Percentiles rank a stretch among this genome's conserved stretches.
Evolutionary conservation across 2,329 filamentous ascomycete species (phyloP).

Genomic region (Stylonectria norvegica): DNA sequence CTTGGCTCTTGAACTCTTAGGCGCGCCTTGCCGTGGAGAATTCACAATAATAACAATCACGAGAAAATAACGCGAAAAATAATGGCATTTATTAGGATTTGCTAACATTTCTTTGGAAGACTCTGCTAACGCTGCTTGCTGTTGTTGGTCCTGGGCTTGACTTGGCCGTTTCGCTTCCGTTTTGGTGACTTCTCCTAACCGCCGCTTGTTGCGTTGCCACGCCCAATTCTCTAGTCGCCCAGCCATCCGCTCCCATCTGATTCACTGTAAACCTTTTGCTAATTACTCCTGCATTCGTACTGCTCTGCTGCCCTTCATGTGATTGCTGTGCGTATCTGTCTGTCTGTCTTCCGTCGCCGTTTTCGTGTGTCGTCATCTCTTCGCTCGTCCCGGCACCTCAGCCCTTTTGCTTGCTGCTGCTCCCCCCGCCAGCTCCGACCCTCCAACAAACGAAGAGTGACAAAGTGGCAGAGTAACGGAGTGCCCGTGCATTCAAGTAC

Average conservation of each 20-base stretch:
- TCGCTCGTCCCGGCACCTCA: constrained; percentile 5
- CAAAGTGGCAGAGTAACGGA: constrained; percentile 11
- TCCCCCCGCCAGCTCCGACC: constrained; percentile 9
- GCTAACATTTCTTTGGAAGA: no score
- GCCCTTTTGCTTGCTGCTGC: constrained; percentile 6
- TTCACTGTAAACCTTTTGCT: background rate
- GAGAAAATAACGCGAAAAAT: constrained; percentile 4
- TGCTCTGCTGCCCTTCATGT: background rate
- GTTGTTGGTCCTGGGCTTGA: no score
- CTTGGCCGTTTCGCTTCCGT: no score
- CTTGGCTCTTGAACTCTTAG: no score
- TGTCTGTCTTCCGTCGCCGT: background rate
- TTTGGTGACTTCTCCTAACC: background rate
- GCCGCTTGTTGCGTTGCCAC: background rate
- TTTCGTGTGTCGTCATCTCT: background rate
- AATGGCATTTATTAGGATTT: constrained; percentile 16
- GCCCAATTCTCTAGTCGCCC: background rate
- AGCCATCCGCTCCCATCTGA: background rate
- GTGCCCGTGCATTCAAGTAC: constrained; percentile 24
- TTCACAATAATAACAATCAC: constrained; percentile 13
- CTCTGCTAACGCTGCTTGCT: no score
- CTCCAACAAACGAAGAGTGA: background rate
- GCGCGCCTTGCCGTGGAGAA: constrained; percentile 3
- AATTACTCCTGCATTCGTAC: background rate
- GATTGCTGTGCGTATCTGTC: no score